phyloP scores from a whole-genome alignment of 108 stramenopile genomes.

The Cyclotella choctawhatcheeana region DNA sequence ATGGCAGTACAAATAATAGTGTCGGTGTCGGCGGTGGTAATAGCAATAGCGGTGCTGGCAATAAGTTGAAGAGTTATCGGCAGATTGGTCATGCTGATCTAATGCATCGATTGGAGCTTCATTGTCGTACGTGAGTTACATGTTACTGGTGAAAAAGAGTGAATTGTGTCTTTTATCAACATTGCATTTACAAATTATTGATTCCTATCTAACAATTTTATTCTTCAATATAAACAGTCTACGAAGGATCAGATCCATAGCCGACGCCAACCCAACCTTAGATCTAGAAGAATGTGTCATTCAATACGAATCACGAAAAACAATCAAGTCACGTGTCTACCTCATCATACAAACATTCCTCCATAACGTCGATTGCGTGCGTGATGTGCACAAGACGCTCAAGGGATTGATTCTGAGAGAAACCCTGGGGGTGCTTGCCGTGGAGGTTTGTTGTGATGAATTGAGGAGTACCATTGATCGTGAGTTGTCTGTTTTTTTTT shows the following conservation, averaged over 20 bases:
- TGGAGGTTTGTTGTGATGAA: constrained; percentile 70
- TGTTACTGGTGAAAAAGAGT: constrained; percentile 4
- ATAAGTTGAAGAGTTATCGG: constrained; percentile 25
- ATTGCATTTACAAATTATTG: not conserved
- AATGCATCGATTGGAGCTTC: constrained; percentile 70
- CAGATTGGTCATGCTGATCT: constrained; percentile 73
- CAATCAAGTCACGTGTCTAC: constrained; percentile 64
- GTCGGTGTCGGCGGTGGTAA: not conserved
- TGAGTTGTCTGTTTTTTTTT: constrained; percentile 1
- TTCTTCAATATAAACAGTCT: constrained; percentile 15
- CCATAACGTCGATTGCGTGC: constrained; percentile 47
- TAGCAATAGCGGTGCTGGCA: constrained; percentile 11
- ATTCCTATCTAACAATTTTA: too few relatives aligned
- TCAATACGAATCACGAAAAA: constrained; percentile 67
- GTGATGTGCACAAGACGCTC: constrained; percentile 62
- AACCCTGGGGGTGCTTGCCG: constrained; percentile 81
- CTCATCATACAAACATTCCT: constrained; percentile 54
- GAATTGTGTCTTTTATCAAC: not conserved
- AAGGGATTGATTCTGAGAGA: constrained; percentile 62
- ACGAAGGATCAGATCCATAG: constrained; percentile 38
- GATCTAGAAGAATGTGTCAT: constrained; percentile 77
- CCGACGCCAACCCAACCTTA: constrained; percentile 27
- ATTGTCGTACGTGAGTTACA: constrained; percentile 63
- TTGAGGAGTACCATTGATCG: constrained; percentile 62
- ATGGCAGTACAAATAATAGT: not conserved